Evolutionary conservation across 208 protist species (phyloP).

Genomic region (Phytomonas serpens): DNA sequence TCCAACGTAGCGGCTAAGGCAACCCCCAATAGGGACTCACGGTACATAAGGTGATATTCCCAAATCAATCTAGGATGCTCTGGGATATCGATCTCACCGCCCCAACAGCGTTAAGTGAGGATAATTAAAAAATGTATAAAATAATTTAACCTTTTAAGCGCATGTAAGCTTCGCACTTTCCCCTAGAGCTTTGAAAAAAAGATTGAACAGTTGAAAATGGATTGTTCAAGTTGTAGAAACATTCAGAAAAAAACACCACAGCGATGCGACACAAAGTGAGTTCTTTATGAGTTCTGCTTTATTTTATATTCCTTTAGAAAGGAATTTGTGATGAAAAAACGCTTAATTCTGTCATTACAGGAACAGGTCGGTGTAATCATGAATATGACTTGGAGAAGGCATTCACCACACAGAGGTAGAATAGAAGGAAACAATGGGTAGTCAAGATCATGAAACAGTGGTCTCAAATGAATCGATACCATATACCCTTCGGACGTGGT

Average conservation of each 20-base stretch:
- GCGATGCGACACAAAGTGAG: background rate
- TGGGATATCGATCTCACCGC: background rate
- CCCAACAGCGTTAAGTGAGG: background rate
- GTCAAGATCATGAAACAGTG: background rate
- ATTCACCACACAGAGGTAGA: background rate
- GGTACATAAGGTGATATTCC: slow-evolving; percentile 45
- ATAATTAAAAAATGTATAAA: background rate
- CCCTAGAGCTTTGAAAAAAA: background rate
- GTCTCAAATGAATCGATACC: slow-evolving; percentile 15
- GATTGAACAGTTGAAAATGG: background rate
- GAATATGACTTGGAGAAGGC: background rate
- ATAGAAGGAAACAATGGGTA: background rate
- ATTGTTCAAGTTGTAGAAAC: background rate
- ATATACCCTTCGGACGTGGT: slow-evolving; percentile 27
- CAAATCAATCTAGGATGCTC: background rate
- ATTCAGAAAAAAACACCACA: background rate
- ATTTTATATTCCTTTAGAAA: background rate
- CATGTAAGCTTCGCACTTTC: background rate
- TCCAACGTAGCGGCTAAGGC: slow-evolving; percentile 60
- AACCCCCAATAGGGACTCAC: slow-evolving; percentile 52
- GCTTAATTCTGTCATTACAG: background rate
- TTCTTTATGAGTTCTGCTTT: background rate
- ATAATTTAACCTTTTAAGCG: background rate
- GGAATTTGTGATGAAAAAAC: background rate
- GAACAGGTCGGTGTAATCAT: background rate